These are phyloP conservation scores for Colletotrichum sp. DNA, from an alignment of 2,329 filamentous ascomycete genomes.

Conservation along the genomic window DNA sequence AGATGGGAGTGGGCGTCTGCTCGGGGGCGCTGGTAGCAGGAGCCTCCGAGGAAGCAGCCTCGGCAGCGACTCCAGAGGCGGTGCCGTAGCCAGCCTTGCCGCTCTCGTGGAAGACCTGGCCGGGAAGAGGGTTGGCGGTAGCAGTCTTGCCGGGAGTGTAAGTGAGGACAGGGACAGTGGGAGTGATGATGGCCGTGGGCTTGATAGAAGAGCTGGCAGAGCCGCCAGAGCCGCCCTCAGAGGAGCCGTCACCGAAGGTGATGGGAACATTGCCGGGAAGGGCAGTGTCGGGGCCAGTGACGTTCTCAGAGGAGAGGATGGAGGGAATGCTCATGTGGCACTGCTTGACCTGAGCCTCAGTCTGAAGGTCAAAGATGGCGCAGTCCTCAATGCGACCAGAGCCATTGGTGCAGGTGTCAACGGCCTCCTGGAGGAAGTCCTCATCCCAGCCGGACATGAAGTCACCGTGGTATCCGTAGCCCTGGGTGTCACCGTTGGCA, in stretches of 20 bases:
- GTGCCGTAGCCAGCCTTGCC: constrained; percentile 20
- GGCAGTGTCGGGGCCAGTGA: constrained; percentile 55
- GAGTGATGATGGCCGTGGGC: constrained; percentile 5
- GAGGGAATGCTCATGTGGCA: constrained; percentile 70
- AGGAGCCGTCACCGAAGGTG: constrained; percentile 30
- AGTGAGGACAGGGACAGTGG: constrained; percentile 33
- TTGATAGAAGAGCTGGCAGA: constrained; percentile 8
- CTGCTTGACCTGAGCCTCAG: constrained; percentile 56
- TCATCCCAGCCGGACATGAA: constrained; percentile 81
- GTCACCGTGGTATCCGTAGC: constrained; percentile 79
- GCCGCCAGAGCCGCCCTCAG: constrained; percentile 3
- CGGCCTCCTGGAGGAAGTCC: constrained; percentile 72
- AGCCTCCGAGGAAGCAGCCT: not conserved
- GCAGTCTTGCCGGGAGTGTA: constrained; percentile 41
- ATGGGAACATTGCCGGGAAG: constrained; percentile 71
- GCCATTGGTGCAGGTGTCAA: constrained; percentile 74
- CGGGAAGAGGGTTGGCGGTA: constrained; percentile 40
- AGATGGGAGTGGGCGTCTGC: constrained; percentile 27
- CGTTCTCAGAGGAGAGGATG: constrained; percentile 63
- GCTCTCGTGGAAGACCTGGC: constrained; percentile 47
- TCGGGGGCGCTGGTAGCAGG: constrained; percentile 27
- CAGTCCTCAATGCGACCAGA: constrained; percentile 78
- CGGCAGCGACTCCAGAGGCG: not conserved
- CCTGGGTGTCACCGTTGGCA: constrained; percentile 78
- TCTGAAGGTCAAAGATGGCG: constrained; percentile 74